These are phyloP conservation scores for Magnolia changhungtana DNA, from an alignment of 164 flowering plant species.

Conservation along the genomic window DNA sequence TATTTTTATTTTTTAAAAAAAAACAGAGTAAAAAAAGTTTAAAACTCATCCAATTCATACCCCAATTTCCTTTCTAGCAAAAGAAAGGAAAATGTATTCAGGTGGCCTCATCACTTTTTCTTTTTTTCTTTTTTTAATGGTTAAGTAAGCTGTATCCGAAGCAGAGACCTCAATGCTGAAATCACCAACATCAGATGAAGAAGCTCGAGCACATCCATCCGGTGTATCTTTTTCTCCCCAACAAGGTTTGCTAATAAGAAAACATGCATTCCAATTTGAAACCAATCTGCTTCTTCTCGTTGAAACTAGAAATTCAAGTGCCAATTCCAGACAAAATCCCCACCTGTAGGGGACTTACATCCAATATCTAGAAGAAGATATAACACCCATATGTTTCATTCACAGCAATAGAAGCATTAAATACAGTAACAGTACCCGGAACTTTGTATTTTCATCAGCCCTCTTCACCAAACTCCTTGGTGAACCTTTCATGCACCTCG, in stretches of 20 bases:
- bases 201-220: too few species aligned
- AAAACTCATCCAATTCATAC: too few species aligned
- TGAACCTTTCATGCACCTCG: constrained; percentile 92
- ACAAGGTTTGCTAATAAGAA: not conserved
- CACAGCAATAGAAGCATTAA: not conserved
- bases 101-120: too few species aligned
- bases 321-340: not conserved
- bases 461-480: constrained; percentile 96
- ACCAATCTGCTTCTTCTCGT: not conserved
- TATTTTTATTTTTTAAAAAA: too few species aligned
- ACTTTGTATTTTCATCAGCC: constrained; percentile 40
- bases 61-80: too few species aligned
- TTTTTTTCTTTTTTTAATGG: too few species aligned
- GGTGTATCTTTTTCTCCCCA: too few species aligned
- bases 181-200: too few species aligned
- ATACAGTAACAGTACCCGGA: constrained; percentile 1
- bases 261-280: not conserved
- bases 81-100: too few species aligned
- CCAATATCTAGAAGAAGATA: not conserved
- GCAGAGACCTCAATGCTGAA: too few species aligned
- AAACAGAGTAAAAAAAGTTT: too few species aligned
- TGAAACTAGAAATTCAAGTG: not conserved
- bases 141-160: too few species aligned
- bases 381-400: not conserved
- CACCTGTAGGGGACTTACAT: not conserved